Evolutionary conservation across 75 land plant species (phyloP), one percentile per base, ranked within the genome.

Genomic region (Picea sitchensis): DNA sequence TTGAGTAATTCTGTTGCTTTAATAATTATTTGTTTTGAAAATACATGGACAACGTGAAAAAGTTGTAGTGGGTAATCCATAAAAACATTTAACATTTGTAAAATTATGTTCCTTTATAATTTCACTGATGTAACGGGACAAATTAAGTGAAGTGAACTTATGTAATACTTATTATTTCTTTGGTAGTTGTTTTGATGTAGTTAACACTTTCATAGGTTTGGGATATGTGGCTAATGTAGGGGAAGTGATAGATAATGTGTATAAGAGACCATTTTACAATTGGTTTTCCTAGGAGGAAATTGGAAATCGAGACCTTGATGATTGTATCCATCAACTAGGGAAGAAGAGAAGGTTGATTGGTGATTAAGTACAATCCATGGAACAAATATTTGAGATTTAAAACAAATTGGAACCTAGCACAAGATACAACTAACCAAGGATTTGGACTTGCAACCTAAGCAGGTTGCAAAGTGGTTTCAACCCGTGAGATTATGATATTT

Each of bases 151-250:
- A 36, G 44, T 68, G 17, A 68, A 65, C 13, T 65, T 3, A 30
- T 31, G 32, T 13, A 31, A 13, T 1, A 31, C 14, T 30, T 65
- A 26, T 31, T 65, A 31, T 13, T 32, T 26, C 1, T 64, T 8
- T 38, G 44, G n/a, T 4, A 36, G 20, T 9, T 32, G 14, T 17
- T 32, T 36, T 51, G 36, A 56, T 68, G 34, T 26, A 59, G 11
- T 71, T 41, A 30, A 11, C 17, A 31, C 51, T 59, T 31, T 26
- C 75, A 51, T 78, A 87, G 89, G 82, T 58, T 80, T 84, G 14
- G 77, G 86, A 51, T 84, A 84, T 9, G 82, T 87, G 82, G 47
- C 78, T 57, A 84, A 72, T 68, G 80, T 87, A 62, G 89, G 80
- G 44, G 38, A 36, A 36, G 38, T 36, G 38, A 36, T 36, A 36